phyloP scores from a whole-genome alignment of 257 asterid species.

The Rhazya stricta region DNA sequence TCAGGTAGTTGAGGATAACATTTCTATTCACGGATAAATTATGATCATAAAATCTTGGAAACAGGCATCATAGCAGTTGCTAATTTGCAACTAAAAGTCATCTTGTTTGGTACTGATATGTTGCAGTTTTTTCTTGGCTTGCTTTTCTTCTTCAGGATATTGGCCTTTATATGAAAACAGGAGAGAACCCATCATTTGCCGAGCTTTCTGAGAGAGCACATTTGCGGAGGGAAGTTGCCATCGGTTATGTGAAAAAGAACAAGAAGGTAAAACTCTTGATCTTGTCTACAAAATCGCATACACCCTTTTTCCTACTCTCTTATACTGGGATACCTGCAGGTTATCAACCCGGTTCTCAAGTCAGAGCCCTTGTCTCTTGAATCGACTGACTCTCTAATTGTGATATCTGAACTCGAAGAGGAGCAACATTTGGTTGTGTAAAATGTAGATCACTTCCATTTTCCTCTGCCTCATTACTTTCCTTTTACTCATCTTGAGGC shows the following conservation, averaged over 20 bases:
- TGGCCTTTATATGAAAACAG: slow-evolving; percentile 69
- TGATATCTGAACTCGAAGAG: slow-evolving; percentile 87
- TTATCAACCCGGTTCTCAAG: slow-evolving; percentile 78
- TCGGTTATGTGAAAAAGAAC: slow-evolving; percentile 74
- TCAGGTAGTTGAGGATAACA: neutral
- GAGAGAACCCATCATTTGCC: slow-evolving; percentile 70
- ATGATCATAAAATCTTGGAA: slow-evolving; percentile 1
- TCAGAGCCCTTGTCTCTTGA: slow-evolving; percentile 61
- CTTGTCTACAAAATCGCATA: neutral
- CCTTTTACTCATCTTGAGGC: neutral
- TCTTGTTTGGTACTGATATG: neutral
- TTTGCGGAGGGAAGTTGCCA: slow-evolving; percentile 89
- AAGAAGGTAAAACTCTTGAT: slow-evolving; percentile 45
- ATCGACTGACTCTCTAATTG: slow-evolving; percentile 55
- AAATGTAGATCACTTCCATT: neutral
- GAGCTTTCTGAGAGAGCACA: slow-evolving; percentile 90
- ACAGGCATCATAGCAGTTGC: neutral
- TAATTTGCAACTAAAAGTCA: neutral
- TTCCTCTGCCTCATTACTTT: neutral
- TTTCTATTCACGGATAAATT: neutral
- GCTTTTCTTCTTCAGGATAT: slow-evolving; percentile 48
- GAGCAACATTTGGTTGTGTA: slow-evolving; percentile 47
- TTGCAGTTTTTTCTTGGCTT: slow-evolving; percentile 2
- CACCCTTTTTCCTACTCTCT: neutral
- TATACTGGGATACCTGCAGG: slow-evolving; percentile 38